Percentiles rank a stretch among this genome's conserved stretches.
Conservation (phyloP, 306 rosid genomes). For the Ceratonia siliqua region DNA sequence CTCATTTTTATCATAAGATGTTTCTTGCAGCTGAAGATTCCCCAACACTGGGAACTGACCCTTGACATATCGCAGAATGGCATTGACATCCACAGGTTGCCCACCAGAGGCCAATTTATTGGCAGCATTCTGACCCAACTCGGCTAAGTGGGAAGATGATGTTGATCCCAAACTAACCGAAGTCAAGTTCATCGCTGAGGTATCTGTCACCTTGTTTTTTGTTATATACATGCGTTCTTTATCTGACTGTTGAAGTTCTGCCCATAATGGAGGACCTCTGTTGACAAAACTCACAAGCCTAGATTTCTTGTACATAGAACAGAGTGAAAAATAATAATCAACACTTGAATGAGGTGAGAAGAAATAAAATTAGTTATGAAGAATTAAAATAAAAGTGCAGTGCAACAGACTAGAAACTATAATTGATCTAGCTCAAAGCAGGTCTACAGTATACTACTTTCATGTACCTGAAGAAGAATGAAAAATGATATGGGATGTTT, state of each 20-base stretch:
- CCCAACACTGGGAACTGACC: conserved; percentile 54
- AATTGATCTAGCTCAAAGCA: conserved; percentile 19
- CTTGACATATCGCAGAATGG: conserved; percentile 56
- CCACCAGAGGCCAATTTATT: conserved; percentile 54
- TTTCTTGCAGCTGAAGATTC: conserved; percentile 51
- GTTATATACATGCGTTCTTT: conserved; percentile 46
- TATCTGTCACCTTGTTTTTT: conserved; percentile 44
- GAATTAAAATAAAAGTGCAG: conserved; percentile 9
- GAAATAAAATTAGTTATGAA: not conserved
- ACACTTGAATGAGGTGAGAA: conserved; percentile 19
- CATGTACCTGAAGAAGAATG: conserved; percentile 76
- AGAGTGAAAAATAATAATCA: conserved; percentile 3
- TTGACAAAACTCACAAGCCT: conserved; percentile 83
- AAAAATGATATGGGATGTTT: conserved; percentile 70
- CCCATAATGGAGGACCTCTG: conserved; percentile 79
- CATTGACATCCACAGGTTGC: conserved; percentile 58
- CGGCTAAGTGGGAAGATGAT: conserved; percentile 49
- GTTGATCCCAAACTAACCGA: conserved; percentile 44
- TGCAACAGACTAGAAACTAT: conserved; percentile 21
- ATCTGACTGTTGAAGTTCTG: conserved; percentile 47
- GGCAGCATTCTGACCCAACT: conserved; percentile 58
- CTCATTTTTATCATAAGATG: conserved; percentile 47
- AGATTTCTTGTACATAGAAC: conserved; percentile 63
- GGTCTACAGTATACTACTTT: not conserved
- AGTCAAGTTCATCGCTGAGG: conserved; percentile 38